Evolutionary conservation across 345 rosid genomes (phyloP).

Genomic region (Populus tremula): DNA sequence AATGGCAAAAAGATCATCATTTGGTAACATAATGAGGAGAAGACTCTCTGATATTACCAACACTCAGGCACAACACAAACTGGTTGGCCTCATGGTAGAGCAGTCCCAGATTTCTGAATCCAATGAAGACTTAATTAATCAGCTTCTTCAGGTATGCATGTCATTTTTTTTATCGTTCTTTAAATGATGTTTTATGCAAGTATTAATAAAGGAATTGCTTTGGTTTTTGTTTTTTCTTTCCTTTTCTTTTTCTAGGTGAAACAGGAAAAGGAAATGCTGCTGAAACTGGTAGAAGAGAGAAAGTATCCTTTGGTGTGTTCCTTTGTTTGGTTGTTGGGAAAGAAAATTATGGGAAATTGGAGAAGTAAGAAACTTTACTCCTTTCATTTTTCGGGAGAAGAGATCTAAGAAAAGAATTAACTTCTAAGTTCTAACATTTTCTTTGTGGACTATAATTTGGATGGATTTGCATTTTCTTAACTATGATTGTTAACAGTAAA

Average conservation of each 20-base stretch:
- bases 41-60: slow-evolving; percentile 68
- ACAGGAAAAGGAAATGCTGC: slow-evolving; percentile 61
- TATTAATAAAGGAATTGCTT: not conserved
- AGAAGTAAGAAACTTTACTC: not conserved
- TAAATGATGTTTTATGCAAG: not conserved
- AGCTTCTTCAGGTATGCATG: slow-evolving; percentile 43
- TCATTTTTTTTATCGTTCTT: not conserved
- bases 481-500: slow-evolving; percentile 38
- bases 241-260: slow-evolving; percentile 7
- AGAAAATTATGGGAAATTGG: not conserved
- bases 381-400: not conserved
- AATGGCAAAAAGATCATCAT: slow-evolving; percentile 37
- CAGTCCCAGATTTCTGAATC: slow-evolving; percentile 19
- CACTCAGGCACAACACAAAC: slow-evolving; percentile 36
- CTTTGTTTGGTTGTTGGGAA: not conserved
- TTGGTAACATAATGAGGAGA: slow-evolving; percentile 46
- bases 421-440: not conserved
- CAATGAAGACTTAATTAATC: slow-evolving; percentile 34
- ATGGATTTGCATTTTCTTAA: slow-evolving; percentile 28
- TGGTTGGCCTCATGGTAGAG: slow-evolving; percentile 21
- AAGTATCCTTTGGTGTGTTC: slow-evolving; percentile 53
- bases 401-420: not conserved
- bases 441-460: not conserved
- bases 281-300: slow-evolving; percentile 63
- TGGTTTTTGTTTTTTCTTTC: not conserved